These are phyloP conservation scores for Syzygium oleosum DNA, from an alignment of 345 rosid genomes.

Conservation along the genomic window DNA sequence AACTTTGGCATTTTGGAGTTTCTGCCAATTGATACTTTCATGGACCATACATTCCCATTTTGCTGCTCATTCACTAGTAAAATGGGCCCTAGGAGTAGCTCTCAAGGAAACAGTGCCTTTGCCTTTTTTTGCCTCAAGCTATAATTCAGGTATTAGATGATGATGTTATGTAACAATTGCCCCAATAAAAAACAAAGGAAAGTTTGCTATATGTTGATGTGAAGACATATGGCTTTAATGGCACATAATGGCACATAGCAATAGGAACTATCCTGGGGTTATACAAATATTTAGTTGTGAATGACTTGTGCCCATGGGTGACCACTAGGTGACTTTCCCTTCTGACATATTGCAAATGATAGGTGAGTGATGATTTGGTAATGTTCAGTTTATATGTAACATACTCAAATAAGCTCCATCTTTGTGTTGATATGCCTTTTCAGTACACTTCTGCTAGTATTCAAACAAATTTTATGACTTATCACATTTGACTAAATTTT, in stretches of 20 bases:
- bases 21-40: not conserved
- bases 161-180: not conserved
- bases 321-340: not conserved
- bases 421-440: not conserved
- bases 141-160: not conserved
- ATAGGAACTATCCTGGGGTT: not conserved
- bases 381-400: not conserved
- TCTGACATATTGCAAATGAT: not conserved
- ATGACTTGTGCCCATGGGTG: not conserved
- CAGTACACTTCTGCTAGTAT: not conserved
- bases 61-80: not conserved
- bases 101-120: not conserved
- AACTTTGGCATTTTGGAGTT: not conserved
- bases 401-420: not conserved
- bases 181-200: not conserved
- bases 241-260: not conserved
- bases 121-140: not conserved
- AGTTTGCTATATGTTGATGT: not conserved
- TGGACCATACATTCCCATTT: not conserved
- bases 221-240: not conserved
- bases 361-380: not conserved
- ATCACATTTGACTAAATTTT: not conserved
- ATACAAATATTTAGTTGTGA: not conserved
- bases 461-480: not conserved
- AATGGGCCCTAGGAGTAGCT: not conserved